Evolutionary conservation across 1,284 basidiomycete genomes (phyloP), one percentile per base, ranked within the genome.

Genomic region (Phylloporus gajari): DNA sequence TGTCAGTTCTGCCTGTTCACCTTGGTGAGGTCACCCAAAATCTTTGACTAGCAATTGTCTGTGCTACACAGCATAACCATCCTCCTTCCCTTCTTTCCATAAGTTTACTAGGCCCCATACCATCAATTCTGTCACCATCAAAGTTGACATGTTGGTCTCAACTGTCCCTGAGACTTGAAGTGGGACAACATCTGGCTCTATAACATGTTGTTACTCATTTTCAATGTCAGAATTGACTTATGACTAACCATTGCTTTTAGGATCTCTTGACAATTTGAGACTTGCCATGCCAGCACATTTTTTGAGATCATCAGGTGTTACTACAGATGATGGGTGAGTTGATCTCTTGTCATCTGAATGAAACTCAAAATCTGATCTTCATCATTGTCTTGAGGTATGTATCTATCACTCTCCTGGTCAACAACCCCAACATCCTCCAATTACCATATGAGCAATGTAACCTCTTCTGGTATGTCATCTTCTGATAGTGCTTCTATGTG

Each of bases 51-150:
- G 56, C 3, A 17, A 21, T 15, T 13, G 42, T 7, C 56, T 9
- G 21, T 59, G 56, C 17, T 17, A 17, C 17, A 59, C 30, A 19
- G 56, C 56, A 59, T 59, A 59, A 2, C 7, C 5, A 2, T 30
- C 56, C 8, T 59, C 56, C 12, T 32, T 59, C 5, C 56, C 56
- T 7, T 69, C 63, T 0, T 42, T 48, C 59, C 71, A 74, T 69
- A 72, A 73, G 62, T 68, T 74, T 7, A 35, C 73, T 38, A 64
- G 74, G 58, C 58, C 77, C 73, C 71, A 79, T 35, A 5, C 72
- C 73, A 67, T 72, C 25, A 70, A 32, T n/a, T 68, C 67, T 46
- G 62, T 60, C 2, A 40, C n/a, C 2, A 27, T 65, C 9, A 72
- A 9, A 2, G 13, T 70, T 17, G 59, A 21, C n/a, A 72, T 17